These are phyloP conservation scores for Acrocalymma vagum DNA, from an alignment of 2,329 filamentous ascomycete genomes.

Conservation along the genomic window DNA sequence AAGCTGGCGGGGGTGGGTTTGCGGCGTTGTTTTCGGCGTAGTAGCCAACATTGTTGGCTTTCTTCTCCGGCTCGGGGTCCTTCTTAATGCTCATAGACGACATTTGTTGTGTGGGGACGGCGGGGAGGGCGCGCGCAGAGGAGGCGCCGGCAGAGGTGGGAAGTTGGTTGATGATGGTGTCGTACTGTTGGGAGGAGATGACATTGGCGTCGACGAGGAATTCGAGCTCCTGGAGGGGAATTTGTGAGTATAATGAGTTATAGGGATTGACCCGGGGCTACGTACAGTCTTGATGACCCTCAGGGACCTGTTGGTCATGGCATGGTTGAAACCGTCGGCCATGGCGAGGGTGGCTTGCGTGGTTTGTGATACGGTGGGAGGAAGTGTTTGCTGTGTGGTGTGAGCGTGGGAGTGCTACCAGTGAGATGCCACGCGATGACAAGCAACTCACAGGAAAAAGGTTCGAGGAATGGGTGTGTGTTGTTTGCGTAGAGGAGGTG, in stretches of 20 bases:
- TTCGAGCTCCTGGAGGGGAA: conserved; percentile 77
- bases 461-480: not conserved
- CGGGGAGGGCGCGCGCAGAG: conserved; percentile 54
- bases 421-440: not conserved
- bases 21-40: conserved; percentile 46
- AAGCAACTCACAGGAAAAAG: not conserved
- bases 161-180: conserved; percentile 76
- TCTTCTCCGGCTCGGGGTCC: conserved; percentile 42
- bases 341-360: conserved; percentile 24
- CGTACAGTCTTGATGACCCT: conserved; percentile 85
- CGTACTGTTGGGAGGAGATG: conserved; percentile 78
- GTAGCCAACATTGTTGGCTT: conserved; percentile 52
- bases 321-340: conserved; percentile 58
- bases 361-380: conserved; percentile 1
- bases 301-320: conserved; percentile 82
- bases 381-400: no score
- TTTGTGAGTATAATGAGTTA: conserved; percentile 21
- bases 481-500: not conserved
- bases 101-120: conserved; percentile 43
- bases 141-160: conserved; percentile 76
- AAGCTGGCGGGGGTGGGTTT: conserved; percentile 54
- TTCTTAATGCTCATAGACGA: conserved; percentile 40
- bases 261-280: not conserved
- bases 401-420: no score
- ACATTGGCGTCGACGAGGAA: conserved; percentile 83